Evolutionary conservation across 495 filamentous ascomycete genomes (phyloP).

Genomic region (Neurospora sublineolata): DNA sequence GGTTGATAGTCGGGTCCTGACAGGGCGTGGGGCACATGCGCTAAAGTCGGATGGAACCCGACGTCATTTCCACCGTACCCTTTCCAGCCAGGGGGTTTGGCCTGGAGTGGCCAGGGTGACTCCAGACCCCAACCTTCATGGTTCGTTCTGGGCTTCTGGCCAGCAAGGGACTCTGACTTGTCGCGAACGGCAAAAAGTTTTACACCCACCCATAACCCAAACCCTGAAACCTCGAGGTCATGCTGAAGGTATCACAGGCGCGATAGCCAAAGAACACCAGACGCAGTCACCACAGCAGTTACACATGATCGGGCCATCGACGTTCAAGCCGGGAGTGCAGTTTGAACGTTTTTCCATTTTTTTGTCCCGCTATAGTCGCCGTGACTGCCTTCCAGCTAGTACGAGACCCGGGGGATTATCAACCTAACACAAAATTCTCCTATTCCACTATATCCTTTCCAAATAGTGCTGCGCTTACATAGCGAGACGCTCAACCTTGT

Average conservation of each 20-base stretch:
- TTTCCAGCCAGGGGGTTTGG: background rate
- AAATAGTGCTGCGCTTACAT: conserved; percentile 46
- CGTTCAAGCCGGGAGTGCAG: background rate
- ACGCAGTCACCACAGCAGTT: background rate
- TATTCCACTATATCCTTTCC: background rate
- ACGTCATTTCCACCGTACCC: conserved; percentile 10
- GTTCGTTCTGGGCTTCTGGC: too few species aligned
- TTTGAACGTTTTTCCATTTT: background rate
- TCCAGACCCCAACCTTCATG: background rate
- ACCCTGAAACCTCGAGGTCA: background rate
- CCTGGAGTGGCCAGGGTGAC: background rate
- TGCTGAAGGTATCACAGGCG: background rate
- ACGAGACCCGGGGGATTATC: background rate
- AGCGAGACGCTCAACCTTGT: conserved; percentile 92
- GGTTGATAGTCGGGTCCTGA: conserved; percentile 5
- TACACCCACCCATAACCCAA: background rate
- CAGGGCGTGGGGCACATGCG: conserved; percentile 7
- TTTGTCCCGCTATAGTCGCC: background rate
- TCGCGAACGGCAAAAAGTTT: background rate
- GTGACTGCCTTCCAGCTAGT: background rate
- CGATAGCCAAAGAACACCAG: background rate
- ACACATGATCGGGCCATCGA: background rate
- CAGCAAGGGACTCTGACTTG: background rate
- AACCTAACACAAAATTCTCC: background rate
- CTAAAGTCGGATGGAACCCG: background rate